These are phyloP conservation scores for Nannochloropsis gaditana DNA, from an alignment of 108 stramenopile species.

Conservation along the genomic window DNA sequence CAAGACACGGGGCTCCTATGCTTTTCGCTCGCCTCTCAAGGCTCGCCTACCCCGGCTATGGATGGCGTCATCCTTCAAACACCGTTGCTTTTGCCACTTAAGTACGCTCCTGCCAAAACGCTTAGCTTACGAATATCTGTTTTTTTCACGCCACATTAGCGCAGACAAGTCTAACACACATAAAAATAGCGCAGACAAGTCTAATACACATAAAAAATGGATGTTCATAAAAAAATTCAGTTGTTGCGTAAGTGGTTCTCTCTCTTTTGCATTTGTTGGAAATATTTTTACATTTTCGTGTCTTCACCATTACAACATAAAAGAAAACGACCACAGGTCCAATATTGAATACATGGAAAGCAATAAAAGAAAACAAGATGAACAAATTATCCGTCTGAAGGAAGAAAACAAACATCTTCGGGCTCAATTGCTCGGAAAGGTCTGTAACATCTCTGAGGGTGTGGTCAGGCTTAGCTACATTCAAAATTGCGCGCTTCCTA, in stretches of 20 bases:
- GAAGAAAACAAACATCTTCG: slow-evolving; percentile 58
- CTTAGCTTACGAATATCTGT: too few species aligned
- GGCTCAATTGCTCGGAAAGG: slow-evolving; percentile 18
- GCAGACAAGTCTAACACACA: too few species aligned
- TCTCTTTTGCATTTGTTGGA: neutral
- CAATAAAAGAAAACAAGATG: slow-evolving; percentile 55
- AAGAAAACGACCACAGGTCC: slow-evolving; percentile 52
- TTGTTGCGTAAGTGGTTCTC: neutral
- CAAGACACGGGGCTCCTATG: too few species aligned
- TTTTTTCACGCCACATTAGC: neutral
- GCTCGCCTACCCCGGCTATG: too few species aligned
- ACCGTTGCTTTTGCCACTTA: too few species aligned
- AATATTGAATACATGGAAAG: slow-evolving; percentile 59
- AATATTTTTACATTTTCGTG: too few species aligned
- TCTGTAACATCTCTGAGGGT: neutral
- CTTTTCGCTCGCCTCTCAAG: too few species aligned
- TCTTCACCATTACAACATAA: too few species aligned
- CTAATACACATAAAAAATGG: neutral
- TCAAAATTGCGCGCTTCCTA: slow-evolving; percentile 22
- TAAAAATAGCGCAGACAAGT: too few species aligned
- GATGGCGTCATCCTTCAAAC: too few species aligned
- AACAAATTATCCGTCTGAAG: slow-evolving; percentile 49
- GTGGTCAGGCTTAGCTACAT: slow-evolving; percentile 33
- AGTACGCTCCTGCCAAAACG: too few species aligned
- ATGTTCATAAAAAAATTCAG: neutral